phyloP scores from a whole-genome alignment of 768 basidiomycete genomes.

The Gelatoporia subvermispora region DNA sequence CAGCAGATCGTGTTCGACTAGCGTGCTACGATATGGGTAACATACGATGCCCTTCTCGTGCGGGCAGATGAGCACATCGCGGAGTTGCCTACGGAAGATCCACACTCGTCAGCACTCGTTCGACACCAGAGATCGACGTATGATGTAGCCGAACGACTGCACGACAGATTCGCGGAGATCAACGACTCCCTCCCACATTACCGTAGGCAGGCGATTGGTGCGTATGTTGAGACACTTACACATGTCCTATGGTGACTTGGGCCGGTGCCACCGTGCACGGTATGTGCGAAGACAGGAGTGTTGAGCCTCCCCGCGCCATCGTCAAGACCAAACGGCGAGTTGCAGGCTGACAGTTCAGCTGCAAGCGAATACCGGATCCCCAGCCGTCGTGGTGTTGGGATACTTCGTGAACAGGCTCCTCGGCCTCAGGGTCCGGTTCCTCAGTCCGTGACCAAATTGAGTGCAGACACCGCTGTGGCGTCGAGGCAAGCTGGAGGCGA shows the following conservation, averaged over 20 bases:
- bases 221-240: constrained; percentile 33
- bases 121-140: neutral
- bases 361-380: too few relatives aligned
- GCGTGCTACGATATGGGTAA: constrained; percentile 48
- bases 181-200: too few relatives aligned
- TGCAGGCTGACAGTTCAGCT: neutral
- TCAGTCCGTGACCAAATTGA: too few relatives aligned
- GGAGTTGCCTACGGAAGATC: constrained; percentile 51
- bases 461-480: too few relatives aligned
- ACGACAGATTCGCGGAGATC: neutral
- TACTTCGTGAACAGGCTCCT: too few relatives aligned
- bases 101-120: neutral
- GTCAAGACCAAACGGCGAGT: neutral
- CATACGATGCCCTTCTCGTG: constrained; percentile 59
- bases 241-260: constrained; percentile 55
- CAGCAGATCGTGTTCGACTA: constrained; percentile 59
- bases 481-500: too few relatives aligned
- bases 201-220: neutral
- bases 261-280: constrained; percentile 18
- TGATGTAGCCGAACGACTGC: neutral
- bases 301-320: constrained; percentile 20
- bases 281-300: constrained; percentile 17
- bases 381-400: too few relatives aligned
- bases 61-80: constrained; percentile 76
- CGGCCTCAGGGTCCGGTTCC: too few relatives aligned